Evolutionary conservation across 148 eudicot genomes (phyloP), one percentile per base, ranked within the genome.

Genomic region (Cornus suecica): DNA sequence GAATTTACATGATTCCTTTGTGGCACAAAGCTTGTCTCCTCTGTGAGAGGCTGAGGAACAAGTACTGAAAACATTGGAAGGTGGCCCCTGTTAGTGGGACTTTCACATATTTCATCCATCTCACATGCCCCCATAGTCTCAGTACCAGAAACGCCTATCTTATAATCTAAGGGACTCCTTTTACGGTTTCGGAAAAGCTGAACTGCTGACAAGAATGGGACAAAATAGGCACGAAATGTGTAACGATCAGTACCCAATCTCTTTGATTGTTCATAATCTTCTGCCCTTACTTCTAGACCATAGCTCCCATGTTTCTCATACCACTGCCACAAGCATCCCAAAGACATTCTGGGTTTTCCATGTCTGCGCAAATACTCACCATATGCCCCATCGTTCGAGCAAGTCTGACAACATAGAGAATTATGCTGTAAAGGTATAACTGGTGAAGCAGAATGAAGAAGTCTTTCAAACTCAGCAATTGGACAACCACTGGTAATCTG

Each of bases 131-230:
- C 71, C 27, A 23, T 18, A 51, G 32, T 28, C 34, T 48, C 48
- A 42, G 56, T 27, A 27, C 68, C 77, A 66, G 30, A 11, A 74
- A 58, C 24, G 42, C 48, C 45, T 1, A 26, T 74, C 67, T 64
- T 30, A 72, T 22, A 68, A 68, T 68, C 34, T 9, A 27, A 23
- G 16, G 67, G 70, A 76, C 8, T 32, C 11, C 32, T 64, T 24
- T 65, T 69, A 67, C 34, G 56, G 31, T 61, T 56, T 73, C 84
- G 75, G 73, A 87, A 87, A 69, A 87, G 74, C 84, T 87, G 90
- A 79, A 87, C 80, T 5, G 88, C 90, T 45, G 90, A 87, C 72
- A 87, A 76, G 70, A 76, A 84, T n/a, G 90, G 90, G 73, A 87
- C 88, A 83, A 87, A 87, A 81, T 87, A 83, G 2, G 88, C 88